Evolutionary conservation across 2,329 filamentous ascomycete species (phyloP), one percentile per base, ranked within the genome.

Genomic region (Basipetospora chlamydospora): DNA sequence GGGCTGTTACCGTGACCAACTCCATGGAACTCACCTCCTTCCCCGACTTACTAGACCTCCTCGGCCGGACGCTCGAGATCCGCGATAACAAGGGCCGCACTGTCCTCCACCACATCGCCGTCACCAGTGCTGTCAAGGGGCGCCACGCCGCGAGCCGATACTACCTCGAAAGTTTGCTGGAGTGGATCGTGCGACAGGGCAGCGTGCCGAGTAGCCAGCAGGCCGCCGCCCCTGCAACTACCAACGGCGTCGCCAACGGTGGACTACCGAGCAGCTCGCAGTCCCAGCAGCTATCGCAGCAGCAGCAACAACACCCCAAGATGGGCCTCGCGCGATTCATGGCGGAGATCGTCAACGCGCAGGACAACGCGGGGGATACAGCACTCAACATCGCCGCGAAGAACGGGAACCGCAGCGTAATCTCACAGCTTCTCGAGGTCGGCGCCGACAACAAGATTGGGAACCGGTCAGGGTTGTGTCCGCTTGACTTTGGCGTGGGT

Each of bases 371-470:
- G 23, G 90, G 90, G 1, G 93, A 98, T 51, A 98, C 90, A 0
- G 90, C 90, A 0, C 65, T 98, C 15, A 95, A 95, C 47, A 79
- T 96, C 43, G 90, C 88, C 2, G 87, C 90, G 2, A 72, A 90
- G 42, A 93, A 95, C 46, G 85, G 86, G 16, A 96, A 94, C 53
- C 71, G 81, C 38, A 92, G 85, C 48, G 94, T 98, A 47, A 93
- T 96, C 40, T 88, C 86, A n/a, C 90, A 98, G 53, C 66, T 98
- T 22, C 67, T 96, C 9, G 90, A 98, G 57, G 87, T 98, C 29
- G 86, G 88, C 39, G 90, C 90, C 2, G 86, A 96, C 54, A 80
- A 86, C n/a, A 76, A 80, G 37, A 87, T 96, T 49, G 73, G 85
- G 5, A 98, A 98, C 49, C 77, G 86, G 33, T 87, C 87, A 30